Conservation (phyloP, 2,329 filamentous ascomycete genomes). For the Cercospora sp. region DNA sequence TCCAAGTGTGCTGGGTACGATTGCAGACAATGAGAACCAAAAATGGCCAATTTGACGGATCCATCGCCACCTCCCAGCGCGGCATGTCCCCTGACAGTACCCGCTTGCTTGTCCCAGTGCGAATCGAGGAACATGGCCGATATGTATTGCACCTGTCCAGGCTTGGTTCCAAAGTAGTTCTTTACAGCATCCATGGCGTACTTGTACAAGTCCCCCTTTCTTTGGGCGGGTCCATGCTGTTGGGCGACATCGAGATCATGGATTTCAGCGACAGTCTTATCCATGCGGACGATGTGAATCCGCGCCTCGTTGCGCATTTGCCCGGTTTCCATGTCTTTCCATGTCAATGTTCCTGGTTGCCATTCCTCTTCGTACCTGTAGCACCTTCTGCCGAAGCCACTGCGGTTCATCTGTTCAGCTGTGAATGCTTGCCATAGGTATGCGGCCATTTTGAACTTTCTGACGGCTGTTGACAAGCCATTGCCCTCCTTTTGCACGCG, state of each 20-base stretch:
- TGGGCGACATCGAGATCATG: constrained; percentile 76
- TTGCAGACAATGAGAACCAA: constrained; percentile 88
- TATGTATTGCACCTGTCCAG: constrained; percentile 84
- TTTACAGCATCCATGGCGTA: constrained; percentile 78
- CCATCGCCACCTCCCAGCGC: constrained; percentile 75
- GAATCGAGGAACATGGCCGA: constrained; percentile 83
- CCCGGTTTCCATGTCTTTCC: constrained; percentile 68
- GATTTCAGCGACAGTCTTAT: constrained; percentile 83
- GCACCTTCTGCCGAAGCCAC: constrained; percentile 78
- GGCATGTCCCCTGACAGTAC: constrained; percentile 76
- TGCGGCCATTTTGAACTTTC: constrained; percentile 91
- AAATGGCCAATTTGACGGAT: constrained; percentile 80
- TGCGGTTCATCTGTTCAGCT: constrained; percentile 90
- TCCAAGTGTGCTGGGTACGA: constrained; percentile 88
- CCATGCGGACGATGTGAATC: constrained; percentile 78
- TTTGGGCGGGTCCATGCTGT: constrained; percentile 68
- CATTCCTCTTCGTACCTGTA: constrained; percentile 96
- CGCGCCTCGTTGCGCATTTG: constrained; percentile 88
- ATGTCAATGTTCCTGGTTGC: constrained; percentile 78
- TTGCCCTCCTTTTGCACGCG: constrained; percentile 79
- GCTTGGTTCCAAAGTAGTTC: constrained; percentile 70
- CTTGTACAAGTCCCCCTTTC: constrained; percentile 71
- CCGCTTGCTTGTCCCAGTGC: constrained; percentile 75
- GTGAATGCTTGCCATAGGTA: constrained; percentile 98
- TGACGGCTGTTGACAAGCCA: constrained; percentile 73